These are phyloP conservation scores for Glycine soja DNA, from an alignment of 306 rosid species.

Conservation along the genomic window DNA sequence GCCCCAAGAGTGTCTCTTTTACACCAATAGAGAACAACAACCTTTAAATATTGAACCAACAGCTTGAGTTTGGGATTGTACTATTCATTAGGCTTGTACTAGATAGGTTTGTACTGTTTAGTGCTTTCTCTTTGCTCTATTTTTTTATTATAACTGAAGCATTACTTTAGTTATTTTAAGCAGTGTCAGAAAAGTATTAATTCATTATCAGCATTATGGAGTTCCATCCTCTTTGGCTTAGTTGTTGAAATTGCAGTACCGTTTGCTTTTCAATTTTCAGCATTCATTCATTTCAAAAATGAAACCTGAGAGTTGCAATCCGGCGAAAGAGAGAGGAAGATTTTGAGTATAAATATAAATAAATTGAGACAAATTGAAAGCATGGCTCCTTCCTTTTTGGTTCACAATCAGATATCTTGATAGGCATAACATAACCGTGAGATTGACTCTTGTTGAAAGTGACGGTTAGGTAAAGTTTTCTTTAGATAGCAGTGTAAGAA, in stretches of 20 bases:
- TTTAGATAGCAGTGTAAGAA: neutral
- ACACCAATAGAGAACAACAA: constrained; percentile 64
- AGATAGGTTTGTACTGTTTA: constrained; percentile 54
- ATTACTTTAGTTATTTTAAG: constrained; percentile 50
- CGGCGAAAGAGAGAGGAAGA: neutral
- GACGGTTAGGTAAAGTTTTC: neutral
- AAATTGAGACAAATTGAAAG: neutral
- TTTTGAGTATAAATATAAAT: neutral
- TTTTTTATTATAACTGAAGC: constrained; percentile 47
- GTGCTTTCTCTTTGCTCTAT: constrained; percentile 53
- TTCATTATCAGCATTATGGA: constrained; percentile 43
- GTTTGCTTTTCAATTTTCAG: constrained; percentile 23
- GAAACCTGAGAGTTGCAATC: neutral
- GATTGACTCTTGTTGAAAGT: neutral
- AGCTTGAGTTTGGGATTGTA: constrained; percentile 52
- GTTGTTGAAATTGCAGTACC: constrained; percentile 34
- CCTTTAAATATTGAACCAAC: constrained; percentile 62
- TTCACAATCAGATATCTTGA: neutral
- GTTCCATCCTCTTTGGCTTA: constrained; percentile 38
- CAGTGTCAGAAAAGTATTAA: constrained; percentile 45
- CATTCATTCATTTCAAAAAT: constrained; percentile 20
- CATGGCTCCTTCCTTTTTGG: neutral
- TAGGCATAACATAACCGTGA: neutral
- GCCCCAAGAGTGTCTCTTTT: constrained; percentile 55
- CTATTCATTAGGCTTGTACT: constrained; percentile 58